Evolutionary conservation across 768 basidiomycete species (phyloP).

Genomic region (Myochromella boudieri): DNA sequence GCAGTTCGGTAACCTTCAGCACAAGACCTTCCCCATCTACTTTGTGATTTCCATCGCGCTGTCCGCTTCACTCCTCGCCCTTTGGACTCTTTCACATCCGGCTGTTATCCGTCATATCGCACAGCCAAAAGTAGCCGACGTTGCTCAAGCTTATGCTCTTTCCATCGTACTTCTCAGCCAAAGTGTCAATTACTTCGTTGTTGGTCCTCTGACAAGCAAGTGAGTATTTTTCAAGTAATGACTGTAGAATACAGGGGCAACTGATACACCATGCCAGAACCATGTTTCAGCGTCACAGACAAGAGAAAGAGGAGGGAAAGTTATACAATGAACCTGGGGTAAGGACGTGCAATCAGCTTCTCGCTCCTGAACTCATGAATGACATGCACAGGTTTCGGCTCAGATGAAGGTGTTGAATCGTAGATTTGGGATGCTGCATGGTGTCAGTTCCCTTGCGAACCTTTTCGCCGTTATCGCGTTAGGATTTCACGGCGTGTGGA

Average conservation of each 20-base stretch:
- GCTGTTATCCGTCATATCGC: slow-evolving; percentile 47
- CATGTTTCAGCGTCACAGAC: slow-evolving; percentile 72
- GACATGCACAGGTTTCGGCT: slow-evolving; percentile 49
- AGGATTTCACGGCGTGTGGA: slow-evolving; percentile 70
- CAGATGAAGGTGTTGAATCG: slow-evolving; percentile 70
- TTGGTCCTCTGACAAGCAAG: slow-evolving; percentile 76
- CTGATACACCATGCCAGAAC: slow-evolving; percentile 39
- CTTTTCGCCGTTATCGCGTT: slow-evolving; percentile 58
- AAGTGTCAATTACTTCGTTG: slow-evolving; percentile 60
- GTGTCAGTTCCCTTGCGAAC: slow-evolving; percentile 68
- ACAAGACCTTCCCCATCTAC: slow-evolving; percentile 73
- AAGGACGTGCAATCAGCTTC: slow-evolving; percentile 25
- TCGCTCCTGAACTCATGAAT: too few species aligned
- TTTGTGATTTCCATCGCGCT: slow-evolving; percentile 61
- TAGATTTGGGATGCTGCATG: slow-evolving; percentile 67
- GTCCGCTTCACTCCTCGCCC: slow-evolving; percentile 51
- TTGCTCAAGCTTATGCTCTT: slow-evolving; percentile 64
- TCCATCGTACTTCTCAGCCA: slow-evolving; percentile 47
- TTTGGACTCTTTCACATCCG: slow-evolving; percentile 61
- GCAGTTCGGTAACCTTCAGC: slow-evolving; percentile 73
- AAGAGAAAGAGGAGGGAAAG: slow-evolving; percentile 77
- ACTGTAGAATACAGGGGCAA: slow-evolving; percentile 1
- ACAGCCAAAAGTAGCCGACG: slow-evolving; percentile 54
- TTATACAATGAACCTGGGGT: slow-evolving; percentile 64
- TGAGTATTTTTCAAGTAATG: slow-evolving; percentile 25